phyloP scores from a whole-genome alignment of 345 rosid species.

The Hibiscus tridactylites region DNA sequence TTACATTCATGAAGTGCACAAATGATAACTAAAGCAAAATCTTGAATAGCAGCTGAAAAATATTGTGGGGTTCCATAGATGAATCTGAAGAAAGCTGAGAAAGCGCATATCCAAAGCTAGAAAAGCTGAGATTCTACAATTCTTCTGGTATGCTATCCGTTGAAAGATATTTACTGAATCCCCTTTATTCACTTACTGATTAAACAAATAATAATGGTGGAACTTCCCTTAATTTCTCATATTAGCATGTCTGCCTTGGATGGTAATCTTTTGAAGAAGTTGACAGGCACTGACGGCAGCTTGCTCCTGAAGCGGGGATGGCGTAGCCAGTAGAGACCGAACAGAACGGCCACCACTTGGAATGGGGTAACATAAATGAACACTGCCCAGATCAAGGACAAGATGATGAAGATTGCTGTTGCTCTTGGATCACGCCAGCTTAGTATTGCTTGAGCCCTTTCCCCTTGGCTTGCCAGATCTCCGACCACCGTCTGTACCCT shows the following conservation, averaged over 20 bases:
- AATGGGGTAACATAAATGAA: conserved; percentile 78
- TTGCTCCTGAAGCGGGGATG: conserved; percentile 88
- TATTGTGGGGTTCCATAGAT: conserved; percentile 4
- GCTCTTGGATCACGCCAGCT: conserved; percentile 99
- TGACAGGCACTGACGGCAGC: conserved; percentile 83
- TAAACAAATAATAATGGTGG: background rate
- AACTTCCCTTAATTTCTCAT: conserved; percentile 20
- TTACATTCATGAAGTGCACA: background rate
- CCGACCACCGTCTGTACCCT: conserved; percentile 84
- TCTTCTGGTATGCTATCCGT: conserved; percentile 1
- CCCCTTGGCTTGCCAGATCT: conserved; percentile 84
- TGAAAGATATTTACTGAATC: conserved; percentile 6
- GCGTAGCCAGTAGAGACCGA: conserved; percentile 70
- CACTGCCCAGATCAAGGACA: conserved; percentile 68
- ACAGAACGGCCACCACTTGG: conserved; percentile 66
- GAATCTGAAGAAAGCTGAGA: conserved; percentile 11
- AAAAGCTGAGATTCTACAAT: background rate
- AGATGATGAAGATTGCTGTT: conserved; percentile 66
- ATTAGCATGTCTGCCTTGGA: conserved; percentile 78
- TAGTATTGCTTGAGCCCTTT: conserved; percentile 71
- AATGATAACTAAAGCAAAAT: background rate
- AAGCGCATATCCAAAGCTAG: background rate
- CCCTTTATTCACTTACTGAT: conserved; percentile 3
- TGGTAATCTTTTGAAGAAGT: conserved; percentile 96
- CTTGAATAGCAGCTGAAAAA: conserved; percentile 19